phyloP scores from a whole-genome alignment of 2,329 filamentous ascomycete genomes.

The Neoscytalidium dimidiatum region DNA sequence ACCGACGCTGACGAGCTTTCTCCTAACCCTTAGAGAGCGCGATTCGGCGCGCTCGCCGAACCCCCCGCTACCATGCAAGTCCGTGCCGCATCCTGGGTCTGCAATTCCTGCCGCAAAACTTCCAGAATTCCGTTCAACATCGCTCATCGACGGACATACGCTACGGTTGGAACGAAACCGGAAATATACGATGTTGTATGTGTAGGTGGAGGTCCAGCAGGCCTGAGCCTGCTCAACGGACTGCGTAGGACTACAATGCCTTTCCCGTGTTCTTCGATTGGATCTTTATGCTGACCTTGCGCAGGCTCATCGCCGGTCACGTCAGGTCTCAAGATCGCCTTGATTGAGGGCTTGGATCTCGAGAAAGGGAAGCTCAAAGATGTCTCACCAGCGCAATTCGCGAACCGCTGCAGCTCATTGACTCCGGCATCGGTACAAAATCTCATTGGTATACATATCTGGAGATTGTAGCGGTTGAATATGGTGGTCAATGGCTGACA shows the following conservation, averaged over 20 bases:
- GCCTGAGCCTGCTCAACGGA: slow-evolving; percentile 63
- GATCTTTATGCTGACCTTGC: slow-evolving; percentile 24
- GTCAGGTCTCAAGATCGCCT: slow-evolving; percentile 75
- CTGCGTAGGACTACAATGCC: slow-evolving; percentile 33
- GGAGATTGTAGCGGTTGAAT: not conserved
- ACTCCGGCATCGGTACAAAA: slow-evolving; percentile 87
- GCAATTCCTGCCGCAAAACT: slow-evolving; percentile 13
- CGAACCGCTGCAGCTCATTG: slow-evolving; percentile 93
- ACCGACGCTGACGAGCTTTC: not conserved
- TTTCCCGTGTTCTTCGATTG: not conserved
- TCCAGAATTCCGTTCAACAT: not conserved
- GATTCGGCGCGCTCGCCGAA: not conserved
- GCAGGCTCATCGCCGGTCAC: slow-evolving; percentile 75
- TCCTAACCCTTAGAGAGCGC: not conserved
- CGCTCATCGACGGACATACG: slow-evolving; percentile 12
- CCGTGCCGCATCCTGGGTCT: slow-evolving; percentile 2
- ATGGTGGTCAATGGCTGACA: not conserved
- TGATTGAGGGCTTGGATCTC: slow-evolving; percentile 89
- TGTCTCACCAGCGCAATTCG: slow-evolving; percentile 68
- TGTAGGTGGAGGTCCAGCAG: slow-evolving; percentile 85
- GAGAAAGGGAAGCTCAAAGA: slow-evolving; percentile 63
- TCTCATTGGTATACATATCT: slow-evolving; percentile 54
- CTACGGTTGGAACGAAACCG: slow-evolving; percentile 43
- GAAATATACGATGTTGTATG: slow-evolving; percentile 94
- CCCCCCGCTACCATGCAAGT: slow-evolving; percentile 9